phyloP scores from a whole-genome alignment of 495 filamentous ascomycete genomes.

The Xanthoparmelia taractica region DNA sequence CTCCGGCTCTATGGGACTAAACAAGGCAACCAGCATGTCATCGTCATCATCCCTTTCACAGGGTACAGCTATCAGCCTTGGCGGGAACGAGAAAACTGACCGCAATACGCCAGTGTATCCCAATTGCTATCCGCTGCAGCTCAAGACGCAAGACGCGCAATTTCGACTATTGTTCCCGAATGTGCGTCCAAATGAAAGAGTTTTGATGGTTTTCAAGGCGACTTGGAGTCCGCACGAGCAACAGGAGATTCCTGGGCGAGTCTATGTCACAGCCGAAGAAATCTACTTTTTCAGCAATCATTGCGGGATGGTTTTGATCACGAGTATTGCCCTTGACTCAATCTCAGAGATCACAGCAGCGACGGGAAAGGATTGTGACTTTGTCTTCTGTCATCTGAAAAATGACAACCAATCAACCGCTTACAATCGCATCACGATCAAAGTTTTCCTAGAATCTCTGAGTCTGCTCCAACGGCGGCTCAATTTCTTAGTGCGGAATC shows the following conservation, averaged over 20 bases:
- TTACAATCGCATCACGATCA: constrained; percentile 70
- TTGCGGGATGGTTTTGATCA: constrained; percentile 81
- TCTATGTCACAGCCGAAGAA: constrained; percentile 76
- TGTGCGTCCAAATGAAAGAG: constrained; percentile 61
- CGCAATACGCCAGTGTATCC: constrained; percentile 57
- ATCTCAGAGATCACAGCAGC: constrained; percentile 86
- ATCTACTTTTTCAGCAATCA: constrained; percentile 96
- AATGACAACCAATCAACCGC: constrained; percentile 46
- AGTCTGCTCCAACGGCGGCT: constrained; percentile 73
- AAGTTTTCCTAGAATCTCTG: constrained; percentile 85
- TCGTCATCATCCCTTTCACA: constrained; percentile 38
- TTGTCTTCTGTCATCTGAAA: constrained; percentile 79
- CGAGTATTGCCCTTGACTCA: constrained; percentile 59
- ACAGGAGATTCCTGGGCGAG: constrained; percentile 77
- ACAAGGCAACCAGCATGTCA: constrained; percentile 19
- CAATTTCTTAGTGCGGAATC: constrained; percentile 72
- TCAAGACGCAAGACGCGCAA: constrained; percentile 85
- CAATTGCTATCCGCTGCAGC: constrained; percentile 68
- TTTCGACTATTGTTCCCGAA: constrained; percentile 86
- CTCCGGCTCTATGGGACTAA: constrained; percentile 13
- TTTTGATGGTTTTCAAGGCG: constrained; percentile 71
- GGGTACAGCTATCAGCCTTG: constrained; percentile 75
- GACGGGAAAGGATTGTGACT: constrained; percentile 84
- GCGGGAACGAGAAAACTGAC: constrained; percentile 47
- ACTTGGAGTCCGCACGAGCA: constrained; percentile 69